phyloP scores from a whole-genome alignment of 208 protist genomes.

The Leishmania mexicana region DNA sequence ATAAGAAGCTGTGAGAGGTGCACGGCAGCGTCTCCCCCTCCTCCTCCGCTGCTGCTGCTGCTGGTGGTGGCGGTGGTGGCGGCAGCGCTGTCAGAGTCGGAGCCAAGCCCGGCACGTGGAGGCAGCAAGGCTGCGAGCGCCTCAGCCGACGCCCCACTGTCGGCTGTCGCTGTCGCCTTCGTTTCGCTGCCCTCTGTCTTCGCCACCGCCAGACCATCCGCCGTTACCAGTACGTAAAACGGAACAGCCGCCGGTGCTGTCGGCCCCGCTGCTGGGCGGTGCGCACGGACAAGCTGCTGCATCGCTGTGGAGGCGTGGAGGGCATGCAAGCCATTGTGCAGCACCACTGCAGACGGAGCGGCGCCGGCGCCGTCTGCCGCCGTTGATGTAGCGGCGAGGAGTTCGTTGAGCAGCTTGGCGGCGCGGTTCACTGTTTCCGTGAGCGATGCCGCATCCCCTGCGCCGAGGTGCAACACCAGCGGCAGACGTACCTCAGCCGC shows the following conservation, averaged over 20 bases:
- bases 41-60: not conserved
- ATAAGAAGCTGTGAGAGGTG: conserved; percentile 63
- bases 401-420: conserved; percentile 57
- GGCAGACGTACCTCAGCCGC: conserved; percentile 54
- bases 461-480: conserved; percentile 65
- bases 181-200: not conserved
- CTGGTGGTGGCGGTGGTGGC: not conserved
- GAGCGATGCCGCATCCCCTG: conserved; percentile 20
- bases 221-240: conserved; percentile 62
- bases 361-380: not conserved
- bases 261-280: conserved; percentile 22
- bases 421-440: conserved; percentile 53
- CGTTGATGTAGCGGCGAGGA: conserved; percentile 25
- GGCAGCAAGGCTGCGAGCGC: conserved; percentile 18
- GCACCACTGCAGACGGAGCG: conserved; percentile 50
- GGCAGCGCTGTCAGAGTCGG: not conserved
- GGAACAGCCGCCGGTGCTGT: conserved; percentile 9
- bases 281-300: conserved; percentile 42
- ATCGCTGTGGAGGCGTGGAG: conserved; percentile 53
- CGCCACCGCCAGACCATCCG: conserved; percentile 43
- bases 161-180: not conserved
- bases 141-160: not conserved
- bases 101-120: not conserved
- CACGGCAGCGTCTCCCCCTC: conserved; percentile 1
- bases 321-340: conserved; percentile 61